These are phyloP conservation scores for Lodderomyces metapsilosis DNA, from an alignment of 1,139 yeast species.

Conservation along the genomic window DNA sequence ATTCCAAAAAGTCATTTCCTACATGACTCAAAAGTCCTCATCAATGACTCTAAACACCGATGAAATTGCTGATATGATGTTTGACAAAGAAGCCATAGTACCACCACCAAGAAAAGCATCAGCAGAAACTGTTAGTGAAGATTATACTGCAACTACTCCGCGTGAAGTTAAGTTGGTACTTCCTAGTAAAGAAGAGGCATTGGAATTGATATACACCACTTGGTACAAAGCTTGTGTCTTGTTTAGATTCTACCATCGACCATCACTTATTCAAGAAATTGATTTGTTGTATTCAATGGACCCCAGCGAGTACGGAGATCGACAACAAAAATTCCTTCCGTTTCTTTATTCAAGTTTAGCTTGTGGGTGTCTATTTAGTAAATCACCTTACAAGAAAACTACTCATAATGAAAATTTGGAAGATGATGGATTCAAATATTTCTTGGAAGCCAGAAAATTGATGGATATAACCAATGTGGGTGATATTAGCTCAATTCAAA, in stretches of 20 bases:
- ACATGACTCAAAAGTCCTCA: slow-evolving; percentile 22
- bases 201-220: slow-evolving; percentile 68
- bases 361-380: slow-evolving; percentile 68
- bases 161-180: slow-evolving; percentile 63
- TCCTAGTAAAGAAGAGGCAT: slow-evolving; percentile 74
- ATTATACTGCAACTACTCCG: slow-evolving; percentile 16
- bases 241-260: slow-evolving; percentile 82
- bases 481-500: slow-evolving; percentile 56
- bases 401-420: slow-evolving; percentile 49
- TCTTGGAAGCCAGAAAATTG: slow-evolving; percentile 75
- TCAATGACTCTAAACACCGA: slow-evolving; percentile 16
- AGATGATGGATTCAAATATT: slow-evolving; percentile 81
- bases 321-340: slow-evolving; percentile 76
- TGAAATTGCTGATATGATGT: slow-evolving; percentile 26
- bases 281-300: slow-evolving; percentile 56
- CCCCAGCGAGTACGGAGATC: slow-evolving; percentile 65
- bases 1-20: slow-evolving; percentile 25
- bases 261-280: slow-evolving; percentile 63
- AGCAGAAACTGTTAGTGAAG: slow-evolving; percentile 21
- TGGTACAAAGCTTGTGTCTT: slow-evolving; percentile 87
- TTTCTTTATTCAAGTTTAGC: slow-evolving; percentile 62
- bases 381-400: slow-evolving; percentile 31
- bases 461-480: slow-evolving; percentile 59
- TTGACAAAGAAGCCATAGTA: slow-evolving; percentile 17
- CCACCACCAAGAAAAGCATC: slow-evolving; percentile 17